phyloP scores from a whole-genome alignment of 176 grass and related monocot species.

The Aegilops longissima region DNA sequence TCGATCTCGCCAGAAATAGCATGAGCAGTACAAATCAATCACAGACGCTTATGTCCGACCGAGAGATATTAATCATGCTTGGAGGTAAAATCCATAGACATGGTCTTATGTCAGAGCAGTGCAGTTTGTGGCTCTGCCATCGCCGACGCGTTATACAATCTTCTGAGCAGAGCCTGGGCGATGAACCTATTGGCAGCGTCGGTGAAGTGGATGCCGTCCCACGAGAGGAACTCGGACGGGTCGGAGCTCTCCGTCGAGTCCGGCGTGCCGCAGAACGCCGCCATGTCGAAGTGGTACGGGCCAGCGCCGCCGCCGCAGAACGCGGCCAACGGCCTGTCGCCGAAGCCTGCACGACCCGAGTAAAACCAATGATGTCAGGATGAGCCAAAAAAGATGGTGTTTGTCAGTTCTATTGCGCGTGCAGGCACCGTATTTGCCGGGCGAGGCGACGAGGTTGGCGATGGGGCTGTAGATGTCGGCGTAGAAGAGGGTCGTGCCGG shows the following conservation, averaged over 20 bases:
- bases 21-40: no score
- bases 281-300: conserved; percentile 21
- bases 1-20: no score
- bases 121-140: neutral
- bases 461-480: conserved; percentile 54
- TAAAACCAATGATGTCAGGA: neutral
- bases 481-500: conserved; percentile 42
- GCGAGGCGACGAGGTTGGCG: conserved; percentile 28
- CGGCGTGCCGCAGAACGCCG: conserved; percentile 20
- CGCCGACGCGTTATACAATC: neutral
- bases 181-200: conserved; percentile 7
- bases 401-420: neutral
- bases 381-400: neutral
- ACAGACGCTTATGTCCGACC: no score
- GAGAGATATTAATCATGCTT: no score
- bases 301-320: conserved; percentile 37
- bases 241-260: conserved; percentile 13
- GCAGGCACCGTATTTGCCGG: conserved; percentile 19
- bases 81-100: no score
- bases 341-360: neutral
- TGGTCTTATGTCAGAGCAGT: neutral
- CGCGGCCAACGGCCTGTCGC: conserved; percentile 9
- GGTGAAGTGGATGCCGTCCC: conserved; percentile 28
- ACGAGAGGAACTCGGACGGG: conserved; percentile 25
- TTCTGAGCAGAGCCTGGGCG: neutral